Percentiles rank a stretch among this genome's conserved stretches.
These are phyloP conservation scores for Takakia lepidozioides DNA, from an alignment of 225 moss, liverwort and hornwort genomes.

Conservation along the genomic window DNA sequence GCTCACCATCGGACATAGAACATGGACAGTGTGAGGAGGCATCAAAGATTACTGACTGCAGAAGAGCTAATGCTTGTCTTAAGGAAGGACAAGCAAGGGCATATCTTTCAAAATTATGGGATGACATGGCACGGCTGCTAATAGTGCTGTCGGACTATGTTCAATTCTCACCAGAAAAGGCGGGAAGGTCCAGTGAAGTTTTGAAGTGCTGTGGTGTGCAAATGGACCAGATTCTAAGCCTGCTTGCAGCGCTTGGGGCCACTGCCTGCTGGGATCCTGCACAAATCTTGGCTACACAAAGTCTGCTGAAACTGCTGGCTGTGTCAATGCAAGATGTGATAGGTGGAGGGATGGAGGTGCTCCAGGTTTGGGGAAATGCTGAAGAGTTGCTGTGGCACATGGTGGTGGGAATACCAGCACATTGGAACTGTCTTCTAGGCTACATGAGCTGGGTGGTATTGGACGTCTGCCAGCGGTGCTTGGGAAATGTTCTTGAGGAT, in stretches of 20 bases:
- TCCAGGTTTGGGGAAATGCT: constrained; percentile 24
- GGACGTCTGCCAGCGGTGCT: constrained; percentile 58
- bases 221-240: constrained; percentile 32
- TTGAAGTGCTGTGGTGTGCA: constrained; percentile 38
- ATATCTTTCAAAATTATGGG: constrained; percentile 14
- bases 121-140: constrained; percentile 9
- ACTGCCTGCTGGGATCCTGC: constrained; percentile 41
- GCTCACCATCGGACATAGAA: background rate
- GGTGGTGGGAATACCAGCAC: constrained; percentile 34
- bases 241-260: constrained; percentile 40
- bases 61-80: too few species aligned
- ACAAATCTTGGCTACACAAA: constrained; percentile 60
- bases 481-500: constrained; percentile 13
- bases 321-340: constrained; percentile 41
- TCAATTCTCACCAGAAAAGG: constrained; percentile 17
- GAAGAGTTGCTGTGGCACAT: constrained; percentile 56
- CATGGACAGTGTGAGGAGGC: background rate
- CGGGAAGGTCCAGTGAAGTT: constrained; percentile 14
- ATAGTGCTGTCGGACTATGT: constrained; percentile 19
- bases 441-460: constrained; percentile 50
- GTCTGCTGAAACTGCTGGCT: constrained; percentile 37
- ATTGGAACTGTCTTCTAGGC: constrained; percentile 77
- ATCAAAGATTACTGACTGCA: too few species aligned
- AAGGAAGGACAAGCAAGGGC: constrained; percentile 1
- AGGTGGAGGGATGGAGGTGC: background rate